A percentile compares a stretch with the other conserved stretches of the same genome.
phyloP scores from a whole-genome alignment of 179 eudicot species.

The Gypsophila paniculata region DNA sequence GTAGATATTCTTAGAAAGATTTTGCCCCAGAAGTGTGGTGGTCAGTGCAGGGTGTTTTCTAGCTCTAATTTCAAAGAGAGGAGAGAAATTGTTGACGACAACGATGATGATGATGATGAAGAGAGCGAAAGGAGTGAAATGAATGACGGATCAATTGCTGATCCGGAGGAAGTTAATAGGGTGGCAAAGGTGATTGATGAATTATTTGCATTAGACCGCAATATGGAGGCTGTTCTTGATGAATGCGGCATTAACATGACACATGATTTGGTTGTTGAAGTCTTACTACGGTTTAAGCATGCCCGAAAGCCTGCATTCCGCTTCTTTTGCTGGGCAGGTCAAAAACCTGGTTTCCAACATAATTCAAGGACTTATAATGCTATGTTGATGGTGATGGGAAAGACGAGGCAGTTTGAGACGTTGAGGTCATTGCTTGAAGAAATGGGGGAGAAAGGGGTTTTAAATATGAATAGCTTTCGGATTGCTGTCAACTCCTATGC shows the following conservation, averaged over 20 bases:
- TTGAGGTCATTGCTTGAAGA: constrained; percentile 75
- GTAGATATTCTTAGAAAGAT: constrained; percentile 12
- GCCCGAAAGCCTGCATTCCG: constrained; percentile 84
- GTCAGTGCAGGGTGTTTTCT: constrained; percentile 30
- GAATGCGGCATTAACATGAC: constrained; percentile 56
- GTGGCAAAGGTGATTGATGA: constrained; percentile 77
- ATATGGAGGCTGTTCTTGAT: constrained; percentile 90
- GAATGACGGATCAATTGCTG: constrained; percentile 34
- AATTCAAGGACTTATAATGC: constrained; percentile 65
- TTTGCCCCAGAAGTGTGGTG: constrained; percentile 18
- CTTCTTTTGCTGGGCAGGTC: constrained; percentile 81
- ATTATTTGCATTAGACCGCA: constrained; percentile 73
- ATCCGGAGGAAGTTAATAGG: constrained; percentile 65
- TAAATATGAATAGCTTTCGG: constrained; percentile 61
- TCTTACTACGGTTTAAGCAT: constrained; percentile 64
- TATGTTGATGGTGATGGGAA: constrained; percentile 74
- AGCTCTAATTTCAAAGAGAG: constrained; percentile 29
- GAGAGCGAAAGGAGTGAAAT: constrained; percentile 18
- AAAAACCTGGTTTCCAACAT: constrained; percentile 51
- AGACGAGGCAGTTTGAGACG: constrained; percentile 79
- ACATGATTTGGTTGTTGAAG: constrained; percentile 67
- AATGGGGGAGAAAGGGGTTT: constrained; percentile 66
- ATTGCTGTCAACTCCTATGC: constrained; percentile 70
- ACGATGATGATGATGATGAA: constrained; percentile 15
- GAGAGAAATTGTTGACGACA: constrained; percentile 20